Conservation (phyloP, 257 asterid species). For the Fraxinus quadrangulata region DNA sequence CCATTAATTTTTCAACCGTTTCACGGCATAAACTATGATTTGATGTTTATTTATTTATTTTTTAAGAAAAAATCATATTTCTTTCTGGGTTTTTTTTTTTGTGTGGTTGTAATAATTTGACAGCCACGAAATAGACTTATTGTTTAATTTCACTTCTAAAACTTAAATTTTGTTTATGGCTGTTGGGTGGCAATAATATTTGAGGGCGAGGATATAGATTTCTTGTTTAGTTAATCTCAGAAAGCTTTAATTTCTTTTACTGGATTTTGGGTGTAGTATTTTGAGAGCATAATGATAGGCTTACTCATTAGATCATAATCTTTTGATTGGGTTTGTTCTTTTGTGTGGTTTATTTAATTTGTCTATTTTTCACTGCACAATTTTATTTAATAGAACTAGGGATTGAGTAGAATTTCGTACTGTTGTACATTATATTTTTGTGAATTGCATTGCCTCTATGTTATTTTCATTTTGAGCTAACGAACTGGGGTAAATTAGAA, state of each 20-base stretch:
- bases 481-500: not conserved
- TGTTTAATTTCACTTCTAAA: not conserved
- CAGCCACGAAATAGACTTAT: not conserved
- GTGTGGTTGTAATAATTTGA: slow-evolving; percentile 17
- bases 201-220: not conserved
- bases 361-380: not conserved
- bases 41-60: not conserved
- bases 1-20: not conserved
- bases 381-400: not conserved
- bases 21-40: not conserved
- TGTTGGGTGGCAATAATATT: slow-evolving; percentile 5
- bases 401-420: not conserved
- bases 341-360: not conserved
- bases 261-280: not conserved
- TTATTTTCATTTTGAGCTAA: not conserved
- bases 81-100: not conserved
- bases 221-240: slow-evolving; percentile 12
- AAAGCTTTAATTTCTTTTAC: not conserved
- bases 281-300: not conserved
- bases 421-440: not conserved
- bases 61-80: not conserved
- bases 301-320: not conserved
- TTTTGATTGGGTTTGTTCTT: not conserved
- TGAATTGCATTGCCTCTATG: not conserved
- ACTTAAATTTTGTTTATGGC: slow-evolving; percentile 6